Percentiles rank a stretch among this genome's conserved stretches.
Evolutionary conservation across 2,329 filamentous ascomycete species (phyloP).

Genomic region (Aspergillus amoenus): DNA sequence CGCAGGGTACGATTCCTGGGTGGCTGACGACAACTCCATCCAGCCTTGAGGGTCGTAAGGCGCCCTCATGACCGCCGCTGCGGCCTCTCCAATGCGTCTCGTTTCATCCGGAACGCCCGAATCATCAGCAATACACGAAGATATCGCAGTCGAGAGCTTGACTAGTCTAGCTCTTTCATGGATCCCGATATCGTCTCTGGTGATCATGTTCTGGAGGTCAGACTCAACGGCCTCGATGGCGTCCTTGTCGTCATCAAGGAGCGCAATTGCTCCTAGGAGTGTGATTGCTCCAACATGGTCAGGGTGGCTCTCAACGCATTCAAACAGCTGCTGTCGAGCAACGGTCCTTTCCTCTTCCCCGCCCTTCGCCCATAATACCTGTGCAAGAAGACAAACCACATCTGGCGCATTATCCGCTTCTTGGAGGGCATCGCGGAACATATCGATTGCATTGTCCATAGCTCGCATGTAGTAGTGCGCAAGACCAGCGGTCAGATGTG

Average conservation of each 20-base stretch:
- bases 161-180: constrained; percentile 69
- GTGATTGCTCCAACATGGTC: constrained; percentile 77
- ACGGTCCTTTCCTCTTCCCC: constrained; percentile 70
- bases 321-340: constrained; percentile 77
- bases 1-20: constrained; percentile 56
- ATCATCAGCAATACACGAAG: constrained; percentile 53
- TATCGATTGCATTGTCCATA: constrained; percentile 68
- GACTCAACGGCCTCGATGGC: constrained; percentile 76
- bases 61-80: constrained; percentile 75
- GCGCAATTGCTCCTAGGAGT: constrained; percentile 78
- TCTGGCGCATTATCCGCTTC: constrained; percentile 77
- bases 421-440: constrained; percentile 76
- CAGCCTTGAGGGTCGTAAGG: constrained; percentile 79
- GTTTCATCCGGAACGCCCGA: constrained; percentile 45
- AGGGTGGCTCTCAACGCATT: constrained; percentile 70
- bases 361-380: constrained; percentile 91
- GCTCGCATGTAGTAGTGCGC: constrained; percentile 71
- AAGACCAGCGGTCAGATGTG: constrained; percentile 81
- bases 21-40: constrained; percentile 67
- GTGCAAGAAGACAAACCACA: constrained; percentile 80
- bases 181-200: constrained; percentile 61
- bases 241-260: constrained; percentile 76
- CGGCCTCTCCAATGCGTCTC: constrained; percentile 63
- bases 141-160: constrained; percentile 73
- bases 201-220: constrained; percentile 72